Percentiles rank a stretch among this genome's conserved stretches.
These are phyloP conservation scores for Somion occarium DNA, from an alignment of 1,284 basidiomycete species.

Conservation along the genomic window DNA sequence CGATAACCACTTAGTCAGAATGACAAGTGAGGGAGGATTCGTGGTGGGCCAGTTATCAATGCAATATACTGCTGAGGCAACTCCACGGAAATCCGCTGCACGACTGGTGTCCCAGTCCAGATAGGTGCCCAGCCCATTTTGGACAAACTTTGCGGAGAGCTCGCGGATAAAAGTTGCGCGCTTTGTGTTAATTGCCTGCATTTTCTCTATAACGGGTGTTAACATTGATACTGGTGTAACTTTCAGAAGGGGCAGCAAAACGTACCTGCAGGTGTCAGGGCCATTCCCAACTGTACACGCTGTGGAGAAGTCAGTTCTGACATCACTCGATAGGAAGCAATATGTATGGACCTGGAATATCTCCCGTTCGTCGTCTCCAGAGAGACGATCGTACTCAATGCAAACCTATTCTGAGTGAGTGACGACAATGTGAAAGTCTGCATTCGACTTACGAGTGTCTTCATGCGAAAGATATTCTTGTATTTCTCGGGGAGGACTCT, in stretches of 20 bases:
- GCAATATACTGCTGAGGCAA: conserved; percentile 38
- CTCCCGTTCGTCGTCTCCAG: too few species aligned
- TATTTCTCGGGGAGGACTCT: conserved; percentile 47
- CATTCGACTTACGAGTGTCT: conserved; percentile 48
- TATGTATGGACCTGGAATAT: conserved; percentile 62
- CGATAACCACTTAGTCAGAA: conserved; percentile 40
- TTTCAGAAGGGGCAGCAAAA: background rate
- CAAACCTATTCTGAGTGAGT: conserved; percentile 36
- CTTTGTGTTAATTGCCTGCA: conserved; percentile 42
- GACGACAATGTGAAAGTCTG: background rate
- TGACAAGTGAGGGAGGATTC: conserved; percentile 29
- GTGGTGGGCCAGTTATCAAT: conserved; percentile 31
- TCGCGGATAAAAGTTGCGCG: conserved; percentile 39
- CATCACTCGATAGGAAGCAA: background rate
- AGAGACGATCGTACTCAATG: conserved; percentile 63
- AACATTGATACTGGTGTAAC: background rate
- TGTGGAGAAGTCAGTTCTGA: conserved; percentile 14
- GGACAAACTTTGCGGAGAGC: conserved; percentile 30
- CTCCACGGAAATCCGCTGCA: conserved; percentile 43
- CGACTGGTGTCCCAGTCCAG: conserved; percentile 43
- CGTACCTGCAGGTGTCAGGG: conserved; percentile 41
- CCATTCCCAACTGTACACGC: conserved; percentile 42
- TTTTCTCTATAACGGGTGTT: conserved; percentile 30
- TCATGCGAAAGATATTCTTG: conserved; percentile 51
- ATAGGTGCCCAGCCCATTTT: conserved; percentile 36